phyloP scores from a whole-genome alignment of 495 filamentous ascomycete species.

The Hapsidospora chrysogenum region DNA sequence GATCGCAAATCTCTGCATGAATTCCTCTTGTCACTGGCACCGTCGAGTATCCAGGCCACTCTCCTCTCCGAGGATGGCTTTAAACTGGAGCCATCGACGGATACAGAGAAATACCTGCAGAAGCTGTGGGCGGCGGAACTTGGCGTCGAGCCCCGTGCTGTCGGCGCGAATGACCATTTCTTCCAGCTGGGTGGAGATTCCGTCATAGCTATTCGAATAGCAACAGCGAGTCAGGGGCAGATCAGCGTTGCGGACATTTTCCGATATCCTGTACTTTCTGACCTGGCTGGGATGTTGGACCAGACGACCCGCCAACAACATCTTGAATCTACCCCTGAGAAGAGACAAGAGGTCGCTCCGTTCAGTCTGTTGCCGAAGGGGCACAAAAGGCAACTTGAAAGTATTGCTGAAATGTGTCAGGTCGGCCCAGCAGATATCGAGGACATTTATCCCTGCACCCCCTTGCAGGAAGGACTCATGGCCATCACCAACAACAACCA shows the following conservation, averaged over 20 bases:
- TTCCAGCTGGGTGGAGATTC: conserved; percentile 18
- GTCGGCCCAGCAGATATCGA: conserved; percentile 9
- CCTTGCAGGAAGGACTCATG: conserved; percentile 35
- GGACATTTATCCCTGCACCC: conserved; percentile 42
- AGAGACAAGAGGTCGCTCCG: background rate
- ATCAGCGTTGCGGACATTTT: conserved; percentile 8
- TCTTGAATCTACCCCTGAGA: background rate
- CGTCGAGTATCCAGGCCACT: too few relatives aligned
- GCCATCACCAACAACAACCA: background rate
- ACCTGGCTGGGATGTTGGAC: background rate
- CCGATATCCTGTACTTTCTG: background rate
- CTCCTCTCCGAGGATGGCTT: too few relatives aligned
- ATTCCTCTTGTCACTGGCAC: too few relatives aligned
- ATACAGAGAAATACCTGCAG: conserved; percentile 10
- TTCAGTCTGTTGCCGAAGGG: background rate
- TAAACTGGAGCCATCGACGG: too few relatives aligned
- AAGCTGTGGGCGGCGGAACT: conserved; percentile 8
- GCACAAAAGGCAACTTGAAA: background rate
- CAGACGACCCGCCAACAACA: background rate
- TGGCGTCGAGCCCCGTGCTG: conserved; percentile 1
- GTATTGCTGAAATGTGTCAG: background rate
- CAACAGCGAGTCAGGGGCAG: conserved; percentile 3
- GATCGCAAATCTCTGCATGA: conserved; percentile 6
- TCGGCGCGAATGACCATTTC: conserved; percentile 10
- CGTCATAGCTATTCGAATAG: conserved; percentile 17